Conservation (phyloP, 441 rosid genomes). For the Eutrema salsugineum region DNA sequence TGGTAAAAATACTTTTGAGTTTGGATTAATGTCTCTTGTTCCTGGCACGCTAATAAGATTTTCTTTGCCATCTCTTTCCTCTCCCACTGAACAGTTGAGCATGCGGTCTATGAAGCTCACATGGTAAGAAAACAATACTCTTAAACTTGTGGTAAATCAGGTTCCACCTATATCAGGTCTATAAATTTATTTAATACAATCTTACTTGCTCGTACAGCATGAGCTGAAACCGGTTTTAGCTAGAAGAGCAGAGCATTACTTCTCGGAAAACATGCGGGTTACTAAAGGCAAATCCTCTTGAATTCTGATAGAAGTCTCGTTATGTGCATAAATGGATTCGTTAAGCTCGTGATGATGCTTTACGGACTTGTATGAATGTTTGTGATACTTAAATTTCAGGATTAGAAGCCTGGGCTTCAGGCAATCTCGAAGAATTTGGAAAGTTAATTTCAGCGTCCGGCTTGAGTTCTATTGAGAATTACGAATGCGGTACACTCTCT, state of each 20-base stretch:
- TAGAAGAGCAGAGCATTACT: constrained; percentile 91
- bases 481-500: constrained; percentile 73
- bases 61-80: background rate
- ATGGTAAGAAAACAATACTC: constrained; percentile 48
- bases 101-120: constrained; percentile 58
- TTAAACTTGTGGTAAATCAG: background rate
- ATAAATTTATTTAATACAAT: background rate
- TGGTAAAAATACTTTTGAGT: constrained; percentile 43
- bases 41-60: constrained; percentile 14
- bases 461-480: constrained; percentile 82
- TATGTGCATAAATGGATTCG: background rate
- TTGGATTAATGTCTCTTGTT: constrained; percentile 6
- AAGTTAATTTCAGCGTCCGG: constrained; percentile 85
- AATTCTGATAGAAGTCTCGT: background rate
- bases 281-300: constrained; percentile 46
- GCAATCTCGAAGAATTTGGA: constrained; percentile 67
- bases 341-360: background rate
- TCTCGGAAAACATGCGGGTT: constrained; percentile 84
- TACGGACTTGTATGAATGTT: background rate
- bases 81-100: constrained; percentile 53
- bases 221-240: constrained; percentile 56
- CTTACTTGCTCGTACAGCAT: constrained; percentile 41
- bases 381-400: constrained; percentile 44
- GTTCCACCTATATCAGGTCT: background rate
- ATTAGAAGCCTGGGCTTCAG: constrained; percentile 77